Evolutionary conservation across 179 eudicot species (phyloP), one percentile per base, ranked within the genome.

Genomic region (Silene coronaria): DNA sequence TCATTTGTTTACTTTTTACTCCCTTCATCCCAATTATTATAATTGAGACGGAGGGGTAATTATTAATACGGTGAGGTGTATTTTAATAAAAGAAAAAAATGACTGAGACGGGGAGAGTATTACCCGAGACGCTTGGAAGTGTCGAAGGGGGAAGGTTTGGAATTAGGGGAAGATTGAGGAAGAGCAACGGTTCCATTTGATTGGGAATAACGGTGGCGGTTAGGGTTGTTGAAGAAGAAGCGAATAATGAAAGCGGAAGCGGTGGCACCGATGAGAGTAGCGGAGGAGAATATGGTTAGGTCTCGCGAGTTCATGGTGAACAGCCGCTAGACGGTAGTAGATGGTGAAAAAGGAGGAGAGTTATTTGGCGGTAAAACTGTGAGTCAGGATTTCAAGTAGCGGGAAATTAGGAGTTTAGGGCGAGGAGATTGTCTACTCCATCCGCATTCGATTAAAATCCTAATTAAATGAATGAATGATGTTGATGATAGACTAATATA

Each of bases 51-150:
- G 0, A 34, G 1, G 8, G 3, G 8, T 34, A 34, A 34, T 34
- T 34, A 6, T 34, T 34, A 34, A 34, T 38, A 38, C 12, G 9
- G 45, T 38, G 9, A 8, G 45, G 11, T 10, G 45, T 34, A 58
- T 30, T 13, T 21, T 58, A 72, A 19, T 21, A 7, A 62, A 27
- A 14, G 60, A 5, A 71, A 34, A 19, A 26, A 19, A 16, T 1
- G 23, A 38, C 16, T 5, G 59, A 8, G 26, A 5, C 4, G 45
- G 61, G 59, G 32, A 26, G 1, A 57, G 80, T 84, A 23, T 27
- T 42, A 93, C 97, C 92, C 89, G 73, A 69, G 80, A 38, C 98
- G 90, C 72, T 93, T 93, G 36, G 97, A 77, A 53, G 92, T 82
- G 74, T 91, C 89, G 55, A 85, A 93, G 26, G 97, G 98, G 67